phyloP scores from a whole-genome alignment of 2,329 filamentous ascomycete species.

The Furcasterigmium furcatum region DNA sequence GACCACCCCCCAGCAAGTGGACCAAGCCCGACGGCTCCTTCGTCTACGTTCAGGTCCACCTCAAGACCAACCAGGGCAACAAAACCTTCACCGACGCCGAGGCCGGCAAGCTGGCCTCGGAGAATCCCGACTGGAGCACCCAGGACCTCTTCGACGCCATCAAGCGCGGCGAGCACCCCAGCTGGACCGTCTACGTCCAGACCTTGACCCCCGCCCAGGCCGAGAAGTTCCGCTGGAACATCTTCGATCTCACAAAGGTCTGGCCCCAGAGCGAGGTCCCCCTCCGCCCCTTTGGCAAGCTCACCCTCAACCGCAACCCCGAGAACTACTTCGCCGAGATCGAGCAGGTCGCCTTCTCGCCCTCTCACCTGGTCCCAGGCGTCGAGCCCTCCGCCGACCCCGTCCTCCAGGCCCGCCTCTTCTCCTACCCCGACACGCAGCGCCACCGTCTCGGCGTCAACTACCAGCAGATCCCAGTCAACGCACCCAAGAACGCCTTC shows the following conservation, averaged over 20 bases:
- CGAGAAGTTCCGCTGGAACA: constrained; percentile 57
- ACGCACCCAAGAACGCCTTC: constrained; percentile 52
- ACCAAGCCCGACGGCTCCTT: constrained; percentile 63
- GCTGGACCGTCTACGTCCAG: constrained; percentile 64
- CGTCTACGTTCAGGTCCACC: constrained; percentile 63
- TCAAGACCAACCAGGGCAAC: constrained; percentile 60
- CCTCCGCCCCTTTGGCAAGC: constrained; percentile 54
- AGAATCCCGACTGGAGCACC: constrained; percentile 61
- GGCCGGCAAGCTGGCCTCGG: constrained; percentile 46
- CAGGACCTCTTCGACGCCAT: constrained; percentile 65
- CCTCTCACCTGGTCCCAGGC: constrained; percentile 61
- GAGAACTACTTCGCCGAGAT: constrained; percentile 69
- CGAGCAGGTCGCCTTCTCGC: constrained; percentile 65
- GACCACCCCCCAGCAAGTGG: constrained; percentile 47
- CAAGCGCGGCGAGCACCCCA: constrained; percentile 55
- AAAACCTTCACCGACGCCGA: constrained; percentile 58
- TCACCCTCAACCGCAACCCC: constrained; percentile 63
- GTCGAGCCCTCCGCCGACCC: constrained; percentile 61
- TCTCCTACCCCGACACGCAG: constrained; percentile 60
- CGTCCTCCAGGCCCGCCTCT: constrained; percentile 57
- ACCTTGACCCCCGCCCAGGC: constrained; percentile 59
- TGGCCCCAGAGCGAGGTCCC: constrained; percentile 65
- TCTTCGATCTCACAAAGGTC: constrained; percentile 69
- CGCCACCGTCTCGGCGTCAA: constrained; percentile 61
- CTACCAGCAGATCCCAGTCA: constrained; percentile 63